Base-by-base conservation (phyloP, 1,284 basidiomycete genomes). In the Uromyces viciae-fabae region DNA sequence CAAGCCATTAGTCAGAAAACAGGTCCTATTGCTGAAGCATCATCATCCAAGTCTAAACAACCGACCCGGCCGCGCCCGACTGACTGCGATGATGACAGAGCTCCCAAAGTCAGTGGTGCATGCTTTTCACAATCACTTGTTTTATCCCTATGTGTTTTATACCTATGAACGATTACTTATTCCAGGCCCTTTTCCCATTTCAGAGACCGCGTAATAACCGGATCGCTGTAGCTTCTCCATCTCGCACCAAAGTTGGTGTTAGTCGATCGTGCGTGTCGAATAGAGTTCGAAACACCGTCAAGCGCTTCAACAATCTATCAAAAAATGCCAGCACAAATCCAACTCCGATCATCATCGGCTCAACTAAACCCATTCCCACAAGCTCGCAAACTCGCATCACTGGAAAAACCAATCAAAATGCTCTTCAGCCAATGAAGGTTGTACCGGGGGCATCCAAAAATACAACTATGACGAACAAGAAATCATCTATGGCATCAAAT, bases 101-200 rank as follows among this genome's bases (percentile, higher is more conserved):
- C 75, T 68, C 43, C 75, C 58, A 77, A 77, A 62, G 75, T 77
- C 8, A 40, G 46, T 52, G n/a, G n/a, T 66, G n/a, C 33, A 17
- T 54, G n/a, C 49, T 38, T 54, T 54, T 71, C 43, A 36, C 15
- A 33, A 71, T 71, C 17, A 49, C 31, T 33, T 14, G 4, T 42
- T 52, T 2, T 42, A 31, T 33, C 17, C 17, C 25, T 17, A 11
- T 33, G 9, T 68, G 58, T 58, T n/a, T 22, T 36, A 4, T 38
- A 66, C 5, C 33, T 49, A 60, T 43, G 8, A 36, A 43, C 62
- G 22, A 8, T 66, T 22, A 31, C 62, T 68, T 33, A 46, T 36
- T 31, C 28, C 3, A 49, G 54, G 25, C 15, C 22, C 17, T 58
- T 40, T 25, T 33, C 33, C 43, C 49, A 49, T 28, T 52, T 43